Evolutionary conservation across 108 stramenopile genomes (phyloP), one percentile per base, ranked within the genome.

Genomic region (Conticribra guillardii): DNA sequence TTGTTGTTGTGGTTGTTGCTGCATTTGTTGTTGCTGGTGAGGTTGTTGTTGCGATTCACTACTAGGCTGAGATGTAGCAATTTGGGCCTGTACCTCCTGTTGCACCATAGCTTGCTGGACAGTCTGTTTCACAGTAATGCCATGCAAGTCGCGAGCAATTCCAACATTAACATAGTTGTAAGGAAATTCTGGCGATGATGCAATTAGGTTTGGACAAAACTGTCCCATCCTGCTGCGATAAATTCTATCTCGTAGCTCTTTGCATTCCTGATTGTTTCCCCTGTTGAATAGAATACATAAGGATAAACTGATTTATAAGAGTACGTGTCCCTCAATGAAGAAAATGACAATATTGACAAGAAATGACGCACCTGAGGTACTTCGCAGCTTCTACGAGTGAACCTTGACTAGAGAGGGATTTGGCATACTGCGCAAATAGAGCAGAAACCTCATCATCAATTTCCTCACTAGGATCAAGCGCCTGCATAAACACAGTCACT

Each of bases 331-430:
- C 16, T 51, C 19, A 9, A 51, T 51, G 50, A 49, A 29, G 2
- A 17, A 48, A 49, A 29, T 15, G 2, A 4, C 2, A 14, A 2
- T 29, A 53, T 41, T 41, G 8, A 41, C n/a, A n/a, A n/a, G n/a
- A n/a, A n/a, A 41, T 9, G 5, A 27, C 64, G 21, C 52, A 65
- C 64, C 32, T 74, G 61, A 82, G 64, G 60, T 93, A 96, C 60
- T 95, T 96, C 22, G 93, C 83, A 11, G 98, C 98, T 1, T 87
- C 75, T 4, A 75, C 86, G n/a, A 93, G 71, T 32, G 90, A 54
- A 4, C 98, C 98, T 81, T 99, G 96, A 56, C 91, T 82, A n/a
- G 97, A 93, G 33, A 99, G 81, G 26, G 85, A 69, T 33, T 82
- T 80, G 15, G 96, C 93, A 72, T 98, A 99, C 33, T 86, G 69